phyloP scores from a whole-genome alignment of 352 stramenopile species.

The Phytophthora hibernalis region DNA sequence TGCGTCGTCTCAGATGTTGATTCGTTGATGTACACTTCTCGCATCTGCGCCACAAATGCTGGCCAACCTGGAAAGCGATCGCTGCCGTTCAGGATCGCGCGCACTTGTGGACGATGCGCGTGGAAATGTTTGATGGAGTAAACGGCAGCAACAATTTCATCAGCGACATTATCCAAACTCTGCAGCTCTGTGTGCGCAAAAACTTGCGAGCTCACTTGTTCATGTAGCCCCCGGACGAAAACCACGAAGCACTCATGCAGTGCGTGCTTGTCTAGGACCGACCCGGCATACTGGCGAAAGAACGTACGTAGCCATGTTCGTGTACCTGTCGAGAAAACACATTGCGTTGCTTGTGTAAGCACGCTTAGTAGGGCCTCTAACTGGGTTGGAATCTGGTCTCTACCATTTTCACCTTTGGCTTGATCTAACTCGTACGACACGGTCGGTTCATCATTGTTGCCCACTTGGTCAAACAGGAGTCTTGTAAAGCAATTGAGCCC shows the following conservation, averaged over 20 bases:
- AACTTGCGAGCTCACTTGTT: slow-evolving; percentile 49
- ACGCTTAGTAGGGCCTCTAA: slow-evolving; percentile 47
- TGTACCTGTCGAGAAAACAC: slow-evolving; percentile 54
- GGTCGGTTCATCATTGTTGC: slow-evolving; percentile 5
- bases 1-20: slow-evolving; percentile 3
- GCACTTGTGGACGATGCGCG: slow-evolving; percentile 43
- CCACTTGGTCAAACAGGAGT: slow-evolving; percentile 42
- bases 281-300: slow-evolving; percentile 33
- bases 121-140: slow-evolving; percentile 62
- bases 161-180: slow-evolving; percentile 45
- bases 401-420: no score
- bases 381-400: slow-evolving; percentile 27
- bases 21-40: slow-evolving; percentile 51
- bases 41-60: slow-evolving; percentile 62
- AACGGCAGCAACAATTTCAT: slow-evolving; percentile 60
- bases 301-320: slow-evolving; percentile 48
- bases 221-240: slow-evolving; percentile 46
- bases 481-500: slow-evolving; percentile 60
- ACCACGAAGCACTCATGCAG: slow-evolving; percentile 49
- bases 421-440: no score
- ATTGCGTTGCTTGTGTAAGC: slow-evolving; percentile 43
- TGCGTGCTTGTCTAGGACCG: slow-evolving; percentile 42
- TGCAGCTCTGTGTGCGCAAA: slow-evolving; percentile 42
- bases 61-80: slow-evolving; percentile 57
- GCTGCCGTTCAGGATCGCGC: slow-evolving; percentile 45